Evolutionary conservation across 2,329 filamentous ascomycete species (phyloP).

Genomic region (Epichloe bromicola): DNA sequence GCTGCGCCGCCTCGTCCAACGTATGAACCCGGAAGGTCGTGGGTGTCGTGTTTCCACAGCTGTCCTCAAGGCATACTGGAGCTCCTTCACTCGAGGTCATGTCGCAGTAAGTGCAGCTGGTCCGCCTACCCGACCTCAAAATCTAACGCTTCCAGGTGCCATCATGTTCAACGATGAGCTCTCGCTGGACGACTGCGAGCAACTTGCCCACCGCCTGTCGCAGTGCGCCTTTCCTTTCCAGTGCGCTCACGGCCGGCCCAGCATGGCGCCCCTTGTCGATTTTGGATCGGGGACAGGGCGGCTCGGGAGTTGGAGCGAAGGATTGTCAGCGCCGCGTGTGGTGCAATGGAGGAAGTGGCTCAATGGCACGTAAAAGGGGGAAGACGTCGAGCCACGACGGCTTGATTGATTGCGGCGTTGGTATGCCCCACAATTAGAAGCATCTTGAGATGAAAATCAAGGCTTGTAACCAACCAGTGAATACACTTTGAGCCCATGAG

Average conservation of each 20-base stretch:
- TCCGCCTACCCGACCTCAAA: background rate
- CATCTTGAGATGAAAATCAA: background rate
- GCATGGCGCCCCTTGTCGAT: conserved; percentile 49
- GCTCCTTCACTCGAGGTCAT: conserved; percentile 62
- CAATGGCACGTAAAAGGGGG: background rate
- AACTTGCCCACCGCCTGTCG: conserved; percentile 43
- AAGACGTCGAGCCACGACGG: background rate
- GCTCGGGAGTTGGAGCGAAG: conserved; percentile 16
- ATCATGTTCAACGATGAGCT: conserved; percentile 78
- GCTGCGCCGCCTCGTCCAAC: conserved; percentile 7
- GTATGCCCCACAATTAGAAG: background rate
- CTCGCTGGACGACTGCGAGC: conserved; percentile 40
- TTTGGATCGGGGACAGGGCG: conserved; percentile 21
- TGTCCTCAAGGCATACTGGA: conserved; percentile 69
- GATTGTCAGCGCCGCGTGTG: background rate
- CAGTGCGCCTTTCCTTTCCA: conserved; percentile 63
- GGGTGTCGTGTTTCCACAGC: conserved; percentile 49
- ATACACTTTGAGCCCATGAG: no score
- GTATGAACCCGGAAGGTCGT: conserved; percentile 20
- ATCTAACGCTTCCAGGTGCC: conserved; percentile 31
- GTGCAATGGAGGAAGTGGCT: conserved; percentile 14
- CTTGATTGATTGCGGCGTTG: background rate
- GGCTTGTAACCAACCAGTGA: no score
- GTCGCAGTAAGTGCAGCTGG: conserved; percentile 40
- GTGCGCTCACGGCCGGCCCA: conserved; percentile 67